Conservation (phyloP, 2,329 filamentous ascomycete species). For the Erysiphe pulchra region DNA sequence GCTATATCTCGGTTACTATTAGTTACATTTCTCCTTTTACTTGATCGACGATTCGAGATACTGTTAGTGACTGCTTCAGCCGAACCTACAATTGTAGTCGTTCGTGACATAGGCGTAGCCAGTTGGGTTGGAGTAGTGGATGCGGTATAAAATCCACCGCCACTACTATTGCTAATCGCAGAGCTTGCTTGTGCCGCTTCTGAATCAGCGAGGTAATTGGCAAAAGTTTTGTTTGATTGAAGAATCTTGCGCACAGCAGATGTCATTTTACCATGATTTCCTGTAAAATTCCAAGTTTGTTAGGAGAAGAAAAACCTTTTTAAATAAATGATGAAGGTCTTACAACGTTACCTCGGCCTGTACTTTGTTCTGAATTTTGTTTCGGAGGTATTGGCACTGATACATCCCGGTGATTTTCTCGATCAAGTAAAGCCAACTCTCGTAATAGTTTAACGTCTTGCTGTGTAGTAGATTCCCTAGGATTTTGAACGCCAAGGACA, state of each 20-base stretch:
- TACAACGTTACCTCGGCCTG: too few species aligned
- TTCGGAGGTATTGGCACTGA: slow-evolving; percentile 42
- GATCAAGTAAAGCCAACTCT: slow-evolving; percentile 59
- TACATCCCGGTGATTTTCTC: slow-evolving; percentile 49
- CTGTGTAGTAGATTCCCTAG: slow-evolving; percentile 44
- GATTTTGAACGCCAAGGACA: slow-evolving; percentile 16
- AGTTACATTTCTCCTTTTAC: too few species aligned
- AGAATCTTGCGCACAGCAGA: slow-evolving; percentile 48
- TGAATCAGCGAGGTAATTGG: slow-evolving; percentile 60
- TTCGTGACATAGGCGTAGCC: slow-evolving; percentile 2
- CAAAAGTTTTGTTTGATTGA: slow-evolving; percentile 58
- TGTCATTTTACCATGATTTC: slow-evolving; percentile 12
- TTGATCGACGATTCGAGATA: too few species aligned
- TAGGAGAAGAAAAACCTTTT: not conserved
- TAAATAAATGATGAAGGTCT: not conserved
- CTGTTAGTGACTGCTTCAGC: too few species aligned
- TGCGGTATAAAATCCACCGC: not conserved
- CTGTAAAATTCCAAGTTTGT: slow-evolving; percentile 3
- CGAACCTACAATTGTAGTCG: slow-evolving; percentile 4
- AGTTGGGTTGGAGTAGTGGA: slow-evolving; percentile 7
- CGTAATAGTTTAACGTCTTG: slow-evolving; percentile 62
- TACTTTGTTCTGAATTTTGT: slow-evolving; percentile 4
- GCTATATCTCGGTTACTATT: too few species aligned
- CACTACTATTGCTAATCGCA: too few species aligned
- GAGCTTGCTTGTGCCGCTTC: slow-evolving; percentile 23